These are phyloP conservation scores for Chaetomium globosum DNA, from an alignment of 2,329 filamentous ascomycete species.

Conservation along the genomic window DNA sequence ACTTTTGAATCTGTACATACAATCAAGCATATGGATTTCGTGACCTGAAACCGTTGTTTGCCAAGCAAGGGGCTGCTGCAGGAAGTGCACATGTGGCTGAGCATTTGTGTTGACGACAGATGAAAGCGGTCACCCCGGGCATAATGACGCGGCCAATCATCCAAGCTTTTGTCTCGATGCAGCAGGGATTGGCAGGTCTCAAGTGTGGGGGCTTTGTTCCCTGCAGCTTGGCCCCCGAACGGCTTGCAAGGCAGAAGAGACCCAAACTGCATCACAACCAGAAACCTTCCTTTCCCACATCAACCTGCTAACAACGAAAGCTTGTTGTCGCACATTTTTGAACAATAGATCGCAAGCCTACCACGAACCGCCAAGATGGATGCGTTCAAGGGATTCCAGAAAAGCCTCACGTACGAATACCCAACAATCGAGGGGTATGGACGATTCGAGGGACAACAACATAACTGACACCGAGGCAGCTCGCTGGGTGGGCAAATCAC, in stretches of 20 bases:
- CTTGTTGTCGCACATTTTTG: not conserved
- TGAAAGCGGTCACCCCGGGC: slow-evolving; percentile 11
- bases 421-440: not conserved
- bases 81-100: not conserved
- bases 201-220: slow-evolving; percentile 20
- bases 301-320: slow-evolving; percentile 21
- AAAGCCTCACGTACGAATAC: slow-evolving; percentile 55
- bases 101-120: slow-evolving; percentile 4
- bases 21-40: not conserved
- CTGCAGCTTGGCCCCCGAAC: slow-evolving; percentile 28
- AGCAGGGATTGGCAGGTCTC: slow-evolving; percentile 27
- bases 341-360: not conserved
- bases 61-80: slow-evolving; percentile 17
- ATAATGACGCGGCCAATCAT: slow-evolving; percentile 19
- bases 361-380: slow-evolving; percentile 51
- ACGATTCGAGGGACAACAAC: slow-evolving; percentile 14
- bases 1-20: not conserved
- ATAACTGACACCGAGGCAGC: slow-evolving; percentile 44
- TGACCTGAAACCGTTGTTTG: not conserved
- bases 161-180: not conserved
- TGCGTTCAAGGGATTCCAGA: slow-evolving; percentile 60
- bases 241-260: slow-evolving; percentile 19
- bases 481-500: slow-evolving; percentile 78
- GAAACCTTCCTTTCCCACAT: slow-evolving; percentile 23
- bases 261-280: slow-evolving; percentile 15